A percentile compares a stretch with the other conserved stretches of the same genome.
Evolutionary conservation across 2,329 filamentous ascomycete genomes (phyloP).

Genomic region (Stemphylium beticola): DNA sequence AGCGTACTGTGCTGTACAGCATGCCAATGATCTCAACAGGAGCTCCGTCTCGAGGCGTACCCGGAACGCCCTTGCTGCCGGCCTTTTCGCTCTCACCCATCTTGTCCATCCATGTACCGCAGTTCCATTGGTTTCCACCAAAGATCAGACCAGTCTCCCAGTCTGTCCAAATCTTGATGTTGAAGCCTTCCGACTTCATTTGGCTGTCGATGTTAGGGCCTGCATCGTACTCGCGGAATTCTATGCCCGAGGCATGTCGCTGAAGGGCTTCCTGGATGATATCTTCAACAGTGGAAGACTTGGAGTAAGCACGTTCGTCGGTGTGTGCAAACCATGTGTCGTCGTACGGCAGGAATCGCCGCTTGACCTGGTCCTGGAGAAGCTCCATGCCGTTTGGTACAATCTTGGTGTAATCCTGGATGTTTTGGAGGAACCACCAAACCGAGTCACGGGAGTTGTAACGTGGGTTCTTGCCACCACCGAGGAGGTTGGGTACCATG

Average conservation of each 20-base stretch:
- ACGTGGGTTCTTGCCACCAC: slow-evolving; percentile 81
- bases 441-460: slow-evolving; percentile 97
- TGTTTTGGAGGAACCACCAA: slow-evolving; percentile 97
- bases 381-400: slow-evolving; percentile 77
- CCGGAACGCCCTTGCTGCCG: slow-evolving; percentile 89
- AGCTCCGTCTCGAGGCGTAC: slow-evolving; percentile 94
- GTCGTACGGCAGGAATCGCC: slow-evolving; percentile 92
- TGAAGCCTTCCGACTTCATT: slow-evolving; percentile 91
- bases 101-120: slow-evolving; percentile 99
- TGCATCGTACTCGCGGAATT: slow-evolving; percentile 93
- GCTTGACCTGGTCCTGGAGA: slow-evolving; percentile 76
- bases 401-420: slow-evolving; percentile 88
- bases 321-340: slow-evolving; percentile 90
- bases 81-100: slow-evolving; percentile 98
- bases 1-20: slow-evolving; percentile 84
- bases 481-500: slow-evolving; percentile 94
- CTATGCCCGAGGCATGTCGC: slow-evolving; percentile 86
- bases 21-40: slow-evolving; percentile 95
- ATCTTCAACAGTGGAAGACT: slow-evolving; percentile 81
- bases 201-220: slow-evolving; percentile 87
- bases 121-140: slow-evolving; percentile 92
- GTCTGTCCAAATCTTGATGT: slow-evolving; percentile 88
- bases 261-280: slow-evolving; percentile 93
- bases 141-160: slow-evolving; percentile 92
- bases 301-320: slow-evolving; percentile 84